Base-by-base conservation (phyloP, 1,284 basidiomycete genomes). In the Vanrija humicola region DNA sequence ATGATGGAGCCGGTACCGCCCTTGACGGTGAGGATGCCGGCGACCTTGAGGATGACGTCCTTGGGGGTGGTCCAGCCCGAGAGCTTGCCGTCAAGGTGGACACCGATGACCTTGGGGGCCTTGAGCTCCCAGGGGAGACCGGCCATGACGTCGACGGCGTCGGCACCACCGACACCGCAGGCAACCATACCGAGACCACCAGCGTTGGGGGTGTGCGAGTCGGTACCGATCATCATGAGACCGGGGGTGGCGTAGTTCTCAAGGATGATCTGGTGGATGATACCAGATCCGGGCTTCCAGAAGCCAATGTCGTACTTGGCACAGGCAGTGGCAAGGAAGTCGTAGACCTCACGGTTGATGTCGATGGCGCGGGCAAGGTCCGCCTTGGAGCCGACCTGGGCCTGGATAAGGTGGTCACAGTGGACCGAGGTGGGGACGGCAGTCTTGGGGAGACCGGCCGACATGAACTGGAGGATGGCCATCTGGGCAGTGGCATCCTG, bases 391-490 rank as follows among this genome's bases (percentile, higher is more conserved):
- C 76, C 74, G 19, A 67, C 69, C 48, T 73, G 64, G n/a, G 91
- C 91, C 75, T 92, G 90, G 55, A 94, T 96, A 44, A 98, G 82
- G 79, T 99, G 96, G 75, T 99, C 96, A 72, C 96, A 98, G 78
- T 99, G 96, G 53, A 84, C 82, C 61, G 95, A 97, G 64, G 95
- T 94, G 46, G 96, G 95, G 64, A 98, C 94, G 55, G 95, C 93
- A 48, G 90, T 91, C 52, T 92, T 94, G 77, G 93, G 91, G 82
- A 99, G 93, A 67, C 95, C 95, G 25, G 96, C 94, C 48, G 95
- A 97, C 96, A 99, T 98, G 85, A 99, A 99, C 82, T 99, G 95
- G 66, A 99, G 85, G 60, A 98, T 85, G 40, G 96, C 96, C 96
- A 99, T 99, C 88, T 98, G 78, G 54, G 93, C 93, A 52, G 93